Base-by-base conservation (phyloP, 768 basidiomycete species). In the Agaricus subrufescens region DNA sequence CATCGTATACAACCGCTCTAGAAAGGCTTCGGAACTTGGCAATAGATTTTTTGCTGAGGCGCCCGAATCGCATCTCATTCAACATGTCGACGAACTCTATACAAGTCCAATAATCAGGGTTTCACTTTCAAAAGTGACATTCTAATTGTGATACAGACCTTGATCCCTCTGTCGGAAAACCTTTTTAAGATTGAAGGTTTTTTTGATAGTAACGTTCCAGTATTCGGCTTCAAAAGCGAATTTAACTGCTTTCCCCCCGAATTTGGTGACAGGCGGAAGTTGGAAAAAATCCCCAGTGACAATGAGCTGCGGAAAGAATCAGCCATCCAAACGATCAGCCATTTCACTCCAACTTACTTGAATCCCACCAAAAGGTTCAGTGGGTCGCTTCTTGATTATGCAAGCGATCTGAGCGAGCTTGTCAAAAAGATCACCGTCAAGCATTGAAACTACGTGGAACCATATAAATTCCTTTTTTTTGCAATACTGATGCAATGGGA, bases 211-310 rank as follows among this genome's bases (percentile, higher is more conserved):
- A 60, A 86, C 71, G 37, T 70, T 72, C 97, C 97, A 98, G 52
- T 72, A 69, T 15, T 80, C 71, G 0, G 94, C 94, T 65, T 99
- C 94, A 65, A 99, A 99, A 1, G 92, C 93, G 63, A 98, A 98
- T 64, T 86, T 92, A 43, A 90, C 82, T 51, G 70, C 60, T 11
- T 7, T 8, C 0, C 67, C 67, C n/a, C 66, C 65, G 26, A 79
- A 76, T 67, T 86, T 94, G 6, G 76, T 75, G 0, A 98, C 94
- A 2, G 97, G 97, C 0, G 97, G 97, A 4, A 99, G 81, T 68
- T 99, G 96, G 74, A 98, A 98, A 74, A 98, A 98, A 67, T 99
- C 97, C 7, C 97, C 97, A 1, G 94, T 96, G 25, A 98, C 86
- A 58, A 98, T 78, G 40, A 98, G 72, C 90, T 94, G 65, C 6